Conservation (phyloP, 2,329 filamentous ascomycete genomes). For the Trichoderma sp. region DNA sequence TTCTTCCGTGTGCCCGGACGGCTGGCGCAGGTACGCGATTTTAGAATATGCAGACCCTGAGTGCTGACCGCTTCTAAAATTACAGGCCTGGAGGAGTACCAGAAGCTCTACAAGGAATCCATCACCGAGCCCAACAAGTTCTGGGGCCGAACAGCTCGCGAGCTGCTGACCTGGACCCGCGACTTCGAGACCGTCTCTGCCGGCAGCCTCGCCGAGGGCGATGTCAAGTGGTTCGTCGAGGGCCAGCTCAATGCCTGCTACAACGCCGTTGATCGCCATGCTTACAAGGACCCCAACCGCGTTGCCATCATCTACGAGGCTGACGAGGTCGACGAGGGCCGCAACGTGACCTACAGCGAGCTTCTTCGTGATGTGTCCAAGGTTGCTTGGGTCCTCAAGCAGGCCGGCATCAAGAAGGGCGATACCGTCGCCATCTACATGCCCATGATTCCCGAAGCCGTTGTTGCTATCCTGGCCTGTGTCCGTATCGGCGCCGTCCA, state of each 20-base stretch:
- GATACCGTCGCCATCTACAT: constrained; percentile 97
- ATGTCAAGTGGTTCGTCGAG: constrained; percentile 93
- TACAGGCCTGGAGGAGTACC: constrained; percentile 67
- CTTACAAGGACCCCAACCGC: constrained; percentile 90
- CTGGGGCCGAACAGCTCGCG: constrained; percentile 84
- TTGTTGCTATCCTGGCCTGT: constrained; percentile 90
- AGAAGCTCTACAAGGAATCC: constrained; percentile 75
- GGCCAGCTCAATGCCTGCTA: constrained; percentile 93
- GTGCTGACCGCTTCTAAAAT: constrained; percentile 28
- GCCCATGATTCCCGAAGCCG: constrained; percentile 96
- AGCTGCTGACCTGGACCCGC: constrained; percentile 85
- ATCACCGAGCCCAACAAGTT: constrained; percentile 88
- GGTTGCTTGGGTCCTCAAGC: constrained; percentile 84
- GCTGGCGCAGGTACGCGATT: constrained; percentile 16
- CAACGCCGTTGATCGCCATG: constrained; percentile 97
- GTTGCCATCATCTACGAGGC: constrained; percentile 99
- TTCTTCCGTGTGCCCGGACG: constrained; percentile 24
- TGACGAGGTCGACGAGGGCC: constrained; percentile 84
- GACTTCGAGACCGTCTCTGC: constrained; percentile 89
- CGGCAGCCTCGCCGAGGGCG: constrained; percentile 76
- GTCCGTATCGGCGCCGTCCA: constrained; percentile 92
- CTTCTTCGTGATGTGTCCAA: constrained; percentile 89
- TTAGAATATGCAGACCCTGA: not conserved
- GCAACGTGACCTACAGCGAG: constrained; percentile 90
- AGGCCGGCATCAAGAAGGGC: constrained; percentile 95